phyloP scores from a whole-genome alignment of 176 grass and related monocot genomes.

The Oropetium thomaeum region DNA sequence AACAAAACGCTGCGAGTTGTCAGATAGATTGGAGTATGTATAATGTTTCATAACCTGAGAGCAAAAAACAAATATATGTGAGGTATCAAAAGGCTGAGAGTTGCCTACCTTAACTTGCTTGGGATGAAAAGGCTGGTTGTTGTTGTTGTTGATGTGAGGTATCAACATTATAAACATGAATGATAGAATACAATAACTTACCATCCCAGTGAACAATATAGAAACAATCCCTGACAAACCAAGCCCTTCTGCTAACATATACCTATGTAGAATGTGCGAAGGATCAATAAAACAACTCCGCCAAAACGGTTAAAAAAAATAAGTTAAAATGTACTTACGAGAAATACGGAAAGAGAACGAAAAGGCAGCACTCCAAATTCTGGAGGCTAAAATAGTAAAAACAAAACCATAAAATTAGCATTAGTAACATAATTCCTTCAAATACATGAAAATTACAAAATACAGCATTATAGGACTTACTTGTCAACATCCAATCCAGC shows the following conservation, averaged over 20 bases:
- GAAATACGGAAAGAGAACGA: constrained; percentile 99
- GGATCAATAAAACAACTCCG: constrained; percentile 18
- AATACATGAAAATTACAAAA: constrained; percentile 1
- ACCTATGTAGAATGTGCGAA: constrained; percentile 49
- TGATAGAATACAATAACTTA: constrained; percentile 40
- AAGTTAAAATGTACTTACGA: constrained; percentile 66
- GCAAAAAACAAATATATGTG: constrained; percentile 30
- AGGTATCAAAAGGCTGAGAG: no score
- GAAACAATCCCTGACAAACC: constrained; percentile 98
- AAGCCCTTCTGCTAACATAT: constrained; percentile 99
- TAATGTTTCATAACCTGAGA: constrained; percentile 98
- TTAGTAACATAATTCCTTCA: constrained; percentile 12
- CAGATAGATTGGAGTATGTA: constrained; percentile 94
- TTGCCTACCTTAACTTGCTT: no score
- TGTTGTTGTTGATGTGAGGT: no score
- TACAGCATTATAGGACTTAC: constrained; percentile 54
- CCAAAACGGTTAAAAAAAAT: not conserved
- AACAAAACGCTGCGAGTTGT: constrained; percentile 89
- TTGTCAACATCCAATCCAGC: constrained; percentile 93
- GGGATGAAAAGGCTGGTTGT: no score
- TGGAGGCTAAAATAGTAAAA: constrained; percentile 71
- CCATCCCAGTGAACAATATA: constrained; percentile 97
- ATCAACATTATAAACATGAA: constrained; percentile 4
- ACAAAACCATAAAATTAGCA: constrained; percentile 25
- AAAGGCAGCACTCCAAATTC: constrained; percentile 98